Evolutionary conservation across 1,139 yeast genomes (phyloP).

Genomic region (Debaryomyces psychrophilus): DNA sequence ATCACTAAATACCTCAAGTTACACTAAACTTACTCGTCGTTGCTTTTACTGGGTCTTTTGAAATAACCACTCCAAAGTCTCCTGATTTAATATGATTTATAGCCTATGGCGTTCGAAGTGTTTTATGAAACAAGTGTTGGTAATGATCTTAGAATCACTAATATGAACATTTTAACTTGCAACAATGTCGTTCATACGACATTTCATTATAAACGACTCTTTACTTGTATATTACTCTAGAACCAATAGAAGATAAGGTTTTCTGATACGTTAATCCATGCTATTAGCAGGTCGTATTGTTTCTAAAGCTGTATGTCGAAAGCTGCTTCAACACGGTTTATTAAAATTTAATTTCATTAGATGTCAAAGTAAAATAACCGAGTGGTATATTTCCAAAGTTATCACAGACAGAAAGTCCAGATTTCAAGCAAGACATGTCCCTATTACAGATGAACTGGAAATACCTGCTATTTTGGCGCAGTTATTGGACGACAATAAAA

Average conservation of each 20-base stretch:
- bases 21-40: no score
- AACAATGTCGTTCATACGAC: neutral
- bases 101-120: no score
- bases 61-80: no score
- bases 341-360: neutral
- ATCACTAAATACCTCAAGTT: no score
- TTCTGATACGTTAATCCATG: neutral
- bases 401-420: slow-evolving; percentile 54
- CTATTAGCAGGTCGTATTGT: neutral
- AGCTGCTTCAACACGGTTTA: neutral
- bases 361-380: slow-evolving; percentile 11
- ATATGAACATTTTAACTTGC: neutral
- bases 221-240: no score
- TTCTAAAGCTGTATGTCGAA: neutral
- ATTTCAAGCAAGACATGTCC: slow-evolving; percentile 61
- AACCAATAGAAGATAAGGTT: neutral
- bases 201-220: neutral
- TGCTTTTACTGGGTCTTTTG: no score
- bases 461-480: slow-evolving; percentile 40
- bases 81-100: no score
- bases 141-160: neutral
- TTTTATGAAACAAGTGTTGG: no score
- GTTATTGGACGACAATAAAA: slow-evolving; percentile 42
- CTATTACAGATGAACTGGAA: slow-evolving; percentile 37
- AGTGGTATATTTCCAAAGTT: slow-evolving; percentile 36